phyloP scores from a whole-genome alignment of 2,329 filamentous ascomycete species.

The Zasmidium citrigriseum region DNA sequence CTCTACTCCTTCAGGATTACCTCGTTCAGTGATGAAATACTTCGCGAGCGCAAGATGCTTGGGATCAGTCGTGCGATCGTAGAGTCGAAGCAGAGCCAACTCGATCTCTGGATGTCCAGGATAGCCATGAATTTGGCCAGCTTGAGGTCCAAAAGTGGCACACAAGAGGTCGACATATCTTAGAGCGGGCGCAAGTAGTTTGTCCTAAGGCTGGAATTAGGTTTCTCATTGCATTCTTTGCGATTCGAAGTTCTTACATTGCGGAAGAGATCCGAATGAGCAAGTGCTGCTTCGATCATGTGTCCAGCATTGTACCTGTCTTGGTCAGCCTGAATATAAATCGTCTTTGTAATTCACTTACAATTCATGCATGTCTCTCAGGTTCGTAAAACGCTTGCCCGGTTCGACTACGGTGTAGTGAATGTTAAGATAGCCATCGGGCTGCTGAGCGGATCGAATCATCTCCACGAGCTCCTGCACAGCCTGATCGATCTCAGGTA shows the following conservation, averaged over 20 bases:
- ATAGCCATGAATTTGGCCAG: slow-evolving; percentile 58
- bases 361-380: slow-evolving; percentile 64
- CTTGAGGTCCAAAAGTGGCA: slow-evolving; percentile 53
- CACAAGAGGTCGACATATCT: slow-evolving; percentile 58
- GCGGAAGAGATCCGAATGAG: slow-evolving; percentile 55
- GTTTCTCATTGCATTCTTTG: neutral
- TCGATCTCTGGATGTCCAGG: slow-evolving; percentile 62
- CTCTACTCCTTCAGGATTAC: slow-evolving; percentile 52
- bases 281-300: slow-evolving; percentile 62
- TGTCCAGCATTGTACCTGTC: slow-evolving; percentile 62
- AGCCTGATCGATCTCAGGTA: slow-evolving; percentile 51
- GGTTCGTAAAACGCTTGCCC: slow-evolving; percentile 57
- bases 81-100: slow-evolving; percentile 50
- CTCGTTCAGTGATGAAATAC: slow-evolving; percentile 62
- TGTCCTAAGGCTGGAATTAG: slow-evolving; percentile 27
- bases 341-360: slow-evolving; percentile 35
- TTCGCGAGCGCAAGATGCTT: slow-evolving; percentile 50
- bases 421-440: slow-evolving; percentile 64
- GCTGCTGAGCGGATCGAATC: slow-evolving; percentile 58
- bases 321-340: neutral
- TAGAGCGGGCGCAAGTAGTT: slow-evolving; percentile 54
- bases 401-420: slow-evolving; percentile 63
- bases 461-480: slow-evolving; percentile 59
- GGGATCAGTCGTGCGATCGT: slow-evolving; percentile 41
- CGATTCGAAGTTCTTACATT: slow-evolving; percentile 35